Base-by-base conservation (phyloP, 106 monocot genomes). In the Dioscorea dumetorum region DNA sequence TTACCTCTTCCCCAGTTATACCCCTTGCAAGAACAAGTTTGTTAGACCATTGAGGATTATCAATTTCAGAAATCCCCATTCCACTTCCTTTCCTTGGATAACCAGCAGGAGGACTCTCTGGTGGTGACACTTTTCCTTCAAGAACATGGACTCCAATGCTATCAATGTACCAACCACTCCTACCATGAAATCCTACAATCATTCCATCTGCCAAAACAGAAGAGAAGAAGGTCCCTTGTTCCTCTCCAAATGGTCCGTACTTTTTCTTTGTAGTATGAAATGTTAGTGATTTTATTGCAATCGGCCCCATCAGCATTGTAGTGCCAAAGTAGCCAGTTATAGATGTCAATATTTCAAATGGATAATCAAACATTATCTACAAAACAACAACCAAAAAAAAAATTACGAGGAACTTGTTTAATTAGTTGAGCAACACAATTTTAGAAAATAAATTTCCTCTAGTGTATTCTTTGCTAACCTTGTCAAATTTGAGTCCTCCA, bases 231-330 rank as follows among this genome's bases (percentile, higher is more conserved):
- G 48, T 74, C 12, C 82, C 75, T 21, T 66, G 66, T 53, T 80
- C 66, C 2, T 75, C 80, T 21, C 80, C 80, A 12, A 51, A 80
- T 8, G 78, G 82, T 18, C 82, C 78, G 49, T 82, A 64, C 48
- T 51, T 61, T 50, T 32, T 82, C 66, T 70, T 82, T 61, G 82
- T 82, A 31, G 82, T 78, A 64, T 82, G 82, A 70, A 78, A 83
- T 28, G 75, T 79, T 22, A 83, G 66, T 14, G 79, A 79, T 71
- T 74, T 83, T 56, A 79, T 28, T 21, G 75, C 79, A 58, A 66
- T 71, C 24, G 83, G 74, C 31, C 78, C 78, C 74, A 83, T 79
- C 33, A 73, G 41, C 78, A 78, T 48, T 24, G 72, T 70, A 19
- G 59, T 34, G 9, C 82, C 78, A 24, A 78, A 82, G 32, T 82